phyloP scores from a whole-genome alignment of 768 basidiomycete genomes.

The Hygrocybe punicea region DNA sequence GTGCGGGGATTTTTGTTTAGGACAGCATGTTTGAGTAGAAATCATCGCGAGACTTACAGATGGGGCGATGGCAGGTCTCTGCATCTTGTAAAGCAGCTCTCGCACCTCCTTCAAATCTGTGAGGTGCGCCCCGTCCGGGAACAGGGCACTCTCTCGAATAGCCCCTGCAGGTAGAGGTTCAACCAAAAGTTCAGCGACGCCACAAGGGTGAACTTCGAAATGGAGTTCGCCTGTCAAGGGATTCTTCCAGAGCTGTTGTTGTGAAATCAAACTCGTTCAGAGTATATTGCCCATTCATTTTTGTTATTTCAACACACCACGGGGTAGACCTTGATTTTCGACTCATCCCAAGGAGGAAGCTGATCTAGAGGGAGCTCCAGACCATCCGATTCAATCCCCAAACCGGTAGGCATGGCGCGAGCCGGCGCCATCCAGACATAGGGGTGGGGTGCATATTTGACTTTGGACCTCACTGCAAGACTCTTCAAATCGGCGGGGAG shows the following conservation, averaged over 20 bases:
- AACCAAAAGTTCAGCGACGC: constrained; percentile 60
- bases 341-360: constrained; percentile 80
- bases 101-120: constrained; percentile 71
- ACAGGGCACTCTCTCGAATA: constrained; percentile 60
- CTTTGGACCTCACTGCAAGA: constrained; percentile 70
- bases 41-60: constrained; percentile 40
- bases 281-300: too few relatives aligned
- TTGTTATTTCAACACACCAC: constrained; percentile 45
- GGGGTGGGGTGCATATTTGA: constrained; percentile 80
- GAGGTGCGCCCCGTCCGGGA: constrained; percentile 78
- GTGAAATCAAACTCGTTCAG: neutral
- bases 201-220: constrained; percentile 89
- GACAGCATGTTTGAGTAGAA: neutral
- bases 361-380: constrained; percentile 63
- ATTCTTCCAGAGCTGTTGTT: constrained; percentile 91
- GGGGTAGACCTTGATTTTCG: constrained; percentile 68
- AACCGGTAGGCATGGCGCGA: constrained; percentile 67
- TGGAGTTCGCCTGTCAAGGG: constrained; percentile 78
- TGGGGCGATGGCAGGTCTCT: constrained; percentile 85
- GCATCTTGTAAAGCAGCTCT: constrained; percentile 76
- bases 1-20: neutral
- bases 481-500: constrained; percentile 70
- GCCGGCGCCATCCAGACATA: constrained; percentile 90
- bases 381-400: constrained; percentile 79
- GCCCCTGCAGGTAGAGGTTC: constrained; percentile 67